Evolutionary conservation across 495 filamentous ascomycete species (phyloP), one percentile per base, ranked within the genome.

Genomic region (Aspergillus olivimuriae): DNA sequence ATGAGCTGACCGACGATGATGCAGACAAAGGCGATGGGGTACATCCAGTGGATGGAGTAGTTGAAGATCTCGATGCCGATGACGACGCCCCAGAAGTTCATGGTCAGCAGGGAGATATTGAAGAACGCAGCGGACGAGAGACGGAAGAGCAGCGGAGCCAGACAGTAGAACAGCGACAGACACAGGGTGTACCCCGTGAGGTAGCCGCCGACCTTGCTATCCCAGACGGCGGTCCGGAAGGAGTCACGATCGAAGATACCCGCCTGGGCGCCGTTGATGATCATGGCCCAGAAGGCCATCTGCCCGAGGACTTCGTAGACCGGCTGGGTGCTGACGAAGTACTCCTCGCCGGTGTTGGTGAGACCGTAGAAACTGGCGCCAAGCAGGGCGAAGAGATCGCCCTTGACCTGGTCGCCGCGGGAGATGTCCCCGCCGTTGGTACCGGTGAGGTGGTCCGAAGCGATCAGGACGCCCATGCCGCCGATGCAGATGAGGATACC

Each of bases 61-160:
- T 83, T 78, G 61, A 98, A 95, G 32, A 96, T 82, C 51, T 81
- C 72, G 43, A 94, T 74, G 33, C 92, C 92, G 53, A 98, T 90
- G 47, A 88, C 78, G 20, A 94, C 86, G 55, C 88, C 88, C 91
- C 94, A 97, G 72, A 97, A 97, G 66, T 95, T 97, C 56, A 81
- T 86, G 15, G 94, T 98, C 39, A 98, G 72, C 57, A 98, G 70
- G 21, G 82, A 88, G 60, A 98, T 89, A 63, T 98, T 94, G 73
- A 96, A 95, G 69, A 98, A 95, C 15, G 91, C 92, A 0, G 92
- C 92, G 7, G 77, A 83, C 4, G 86, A 80, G 60, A 96, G 83
- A 19, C 92, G 85, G 66, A 96, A 81, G 48, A 97, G 69, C 36
- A 96, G 70, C 14, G 92, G 92, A 4, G 83, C 89, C 8, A 89